Evolutionary conservation across 345 rosid species (phyloP).

Genomic region (Aquilaria yunnanensis): DNA sequence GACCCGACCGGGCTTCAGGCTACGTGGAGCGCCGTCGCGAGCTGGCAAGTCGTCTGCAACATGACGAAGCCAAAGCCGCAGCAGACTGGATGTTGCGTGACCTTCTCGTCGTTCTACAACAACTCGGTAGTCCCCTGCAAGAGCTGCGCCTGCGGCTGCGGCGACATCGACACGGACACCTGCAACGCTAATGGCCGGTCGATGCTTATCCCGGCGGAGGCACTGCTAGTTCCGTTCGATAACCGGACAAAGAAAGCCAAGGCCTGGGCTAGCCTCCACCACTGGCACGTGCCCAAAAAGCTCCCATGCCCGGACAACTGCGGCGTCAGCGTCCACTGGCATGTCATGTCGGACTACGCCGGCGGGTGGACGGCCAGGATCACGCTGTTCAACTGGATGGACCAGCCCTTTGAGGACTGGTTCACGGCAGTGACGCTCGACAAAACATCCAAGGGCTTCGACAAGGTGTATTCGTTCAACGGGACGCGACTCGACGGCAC

Average conservation of each 20-base stretch:
- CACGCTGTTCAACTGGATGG: slow-evolving; percentile 37
- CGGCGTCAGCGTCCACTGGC: slow-evolving; percentile 41
- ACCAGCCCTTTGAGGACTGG: slow-evolving; percentile 28
- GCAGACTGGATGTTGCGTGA: slow-evolving; percentile 42
- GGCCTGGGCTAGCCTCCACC: slow-evolving; percentile 27
- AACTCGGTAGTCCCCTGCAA: slow-evolving; percentile 46
- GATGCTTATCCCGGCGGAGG: slow-evolving; percentile 33
- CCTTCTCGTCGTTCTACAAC: slow-evolving; percentile 53
- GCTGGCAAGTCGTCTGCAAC: slow-evolving; percentile 61
- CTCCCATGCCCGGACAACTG: slow-evolving; percentile 42
- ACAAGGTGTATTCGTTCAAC: slow-evolving; percentile 38
- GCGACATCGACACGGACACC: slow-evolving; percentile 14
- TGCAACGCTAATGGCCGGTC: slow-evolving; percentile 30
- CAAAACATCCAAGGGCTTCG: slow-evolving; percentile 21
- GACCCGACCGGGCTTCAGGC: slow-evolving; percentile 38
- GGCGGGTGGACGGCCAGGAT: slow-evolving; percentile 36
- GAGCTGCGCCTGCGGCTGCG: slow-evolving; percentile 49
- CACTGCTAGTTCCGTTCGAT: slow-evolving; percentile 35
- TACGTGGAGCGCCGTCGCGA: slow-evolving; percentile 25
- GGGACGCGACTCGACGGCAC: slow-evolving; percentile 15
- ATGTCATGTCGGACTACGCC: slow-evolving; percentile 25
- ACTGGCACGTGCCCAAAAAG: slow-evolving; percentile 19
- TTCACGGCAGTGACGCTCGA: slow-evolving; percentile 28
- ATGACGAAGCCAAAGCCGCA: slow-evolving; percentile 22
- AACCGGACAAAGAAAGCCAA: slow-evolving; percentile 34